A percentile compares a stretch with the other conserved stretches of the same genome.
These are phyloP conservation scores for Centaurea solstitialis DNA, from an alignment of 129 eudicot species.

Conservation along the genomic window DNA sequence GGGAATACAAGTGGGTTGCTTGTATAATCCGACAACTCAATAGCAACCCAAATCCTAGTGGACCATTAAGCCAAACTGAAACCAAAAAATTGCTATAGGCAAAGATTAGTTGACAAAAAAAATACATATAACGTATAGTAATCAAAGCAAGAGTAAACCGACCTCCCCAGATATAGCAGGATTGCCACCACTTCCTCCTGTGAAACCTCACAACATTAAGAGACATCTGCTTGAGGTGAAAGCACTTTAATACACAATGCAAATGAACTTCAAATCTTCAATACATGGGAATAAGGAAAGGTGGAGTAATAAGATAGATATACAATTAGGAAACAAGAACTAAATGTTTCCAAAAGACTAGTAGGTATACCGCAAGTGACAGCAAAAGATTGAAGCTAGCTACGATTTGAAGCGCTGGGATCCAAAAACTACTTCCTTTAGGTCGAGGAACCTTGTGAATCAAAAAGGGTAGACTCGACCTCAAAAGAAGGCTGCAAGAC, in stretches of 20 bases:
- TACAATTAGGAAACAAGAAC: not conserved
- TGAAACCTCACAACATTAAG: conserved; percentile 60
- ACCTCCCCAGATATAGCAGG: conserved; percentile 96
- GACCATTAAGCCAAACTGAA: conserved; percentile 86
- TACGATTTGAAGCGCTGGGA: conserved; percentile 70
- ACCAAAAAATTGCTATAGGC: conserved; percentile 15
- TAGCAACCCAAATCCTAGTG: conserved; percentile 89
- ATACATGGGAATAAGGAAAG: not conserved
- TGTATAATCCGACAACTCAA: conserved; percentile 79
- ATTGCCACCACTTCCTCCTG: conserved; percentile 72
- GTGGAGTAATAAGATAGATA: not conserved
- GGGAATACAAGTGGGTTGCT: conserved; percentile 65
- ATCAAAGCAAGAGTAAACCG: conserved; percentile 7
- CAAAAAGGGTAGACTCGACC: conserved; percentile 61
- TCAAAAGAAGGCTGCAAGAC: conserved; percentile 65
- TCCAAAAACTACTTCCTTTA: conserved; percentile 87
- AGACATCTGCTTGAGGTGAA: conserved; percentile 56
- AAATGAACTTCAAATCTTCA: not conserved
- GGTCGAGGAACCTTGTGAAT: conserved; percentile 74
- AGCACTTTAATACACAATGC: not conserved
- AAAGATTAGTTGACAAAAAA: conserved; percentile 11
- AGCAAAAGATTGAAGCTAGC: conserved; percentile 79
- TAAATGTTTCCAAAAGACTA: not conserved
- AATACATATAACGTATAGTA: not conserved
- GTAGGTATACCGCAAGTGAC: conserved; percentile 65